Percentiles rank a stretch among this genome's conserved stretches.
Conservation (phyloP, 2,329 filamentous ascomycete species). For the Penicillium janthinellum region DNA sequence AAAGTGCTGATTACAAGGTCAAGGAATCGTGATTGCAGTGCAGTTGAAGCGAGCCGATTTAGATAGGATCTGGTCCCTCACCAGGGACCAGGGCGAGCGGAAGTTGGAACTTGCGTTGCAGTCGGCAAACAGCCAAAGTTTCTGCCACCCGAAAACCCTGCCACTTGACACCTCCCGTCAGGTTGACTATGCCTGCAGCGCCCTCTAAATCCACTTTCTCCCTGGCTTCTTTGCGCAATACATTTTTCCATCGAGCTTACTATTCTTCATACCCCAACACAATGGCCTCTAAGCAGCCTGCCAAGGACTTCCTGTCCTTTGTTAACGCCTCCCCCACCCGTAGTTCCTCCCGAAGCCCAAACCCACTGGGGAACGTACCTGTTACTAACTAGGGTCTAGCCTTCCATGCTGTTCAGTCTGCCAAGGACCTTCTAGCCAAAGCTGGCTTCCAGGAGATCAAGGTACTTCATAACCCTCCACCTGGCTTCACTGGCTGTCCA, state of each 20-base stretch:
- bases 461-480: slow-evolving; percentile 40
- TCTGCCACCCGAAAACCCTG: slow-evolving; percentile 22
- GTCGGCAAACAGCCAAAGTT: slow-evolving; percentile 5
- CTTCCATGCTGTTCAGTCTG: slow-evolving; percentile 87
- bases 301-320: slow-evolving; percentile 86
- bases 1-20: no score
- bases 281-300: slow-evolving; percentile 49
- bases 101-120: not conserved
- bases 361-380: not conserved
- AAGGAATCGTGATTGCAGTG: not conserved
- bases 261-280: slow-evolving; percentile 18
- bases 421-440: slow-evolving; percentile 72
- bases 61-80: not conserved
- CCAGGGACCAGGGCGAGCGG: not conserved
- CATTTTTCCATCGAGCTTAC: slow-evolving; percentile 15
- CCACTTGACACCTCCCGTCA: slow-evolving; percentile 12
- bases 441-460: slow-evolving; percentile 87
- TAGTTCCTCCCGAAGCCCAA: slow-evolving; percentile 44
- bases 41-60: not conserved
- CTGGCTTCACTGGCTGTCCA: not conserved
- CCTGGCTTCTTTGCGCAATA: slow-evolving; percentile 13
- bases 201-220: slow-evolving; percentile 6
- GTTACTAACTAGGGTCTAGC: slow-evolving; percentile 55
- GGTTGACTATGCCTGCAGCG: slow-evolving; percentile 12
- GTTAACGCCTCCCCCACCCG: slow-evolving; percentile 93